Conservation (phyloP, 2,329 filamentous ascomycete genomes). For the Cytospora mali region DNA sequence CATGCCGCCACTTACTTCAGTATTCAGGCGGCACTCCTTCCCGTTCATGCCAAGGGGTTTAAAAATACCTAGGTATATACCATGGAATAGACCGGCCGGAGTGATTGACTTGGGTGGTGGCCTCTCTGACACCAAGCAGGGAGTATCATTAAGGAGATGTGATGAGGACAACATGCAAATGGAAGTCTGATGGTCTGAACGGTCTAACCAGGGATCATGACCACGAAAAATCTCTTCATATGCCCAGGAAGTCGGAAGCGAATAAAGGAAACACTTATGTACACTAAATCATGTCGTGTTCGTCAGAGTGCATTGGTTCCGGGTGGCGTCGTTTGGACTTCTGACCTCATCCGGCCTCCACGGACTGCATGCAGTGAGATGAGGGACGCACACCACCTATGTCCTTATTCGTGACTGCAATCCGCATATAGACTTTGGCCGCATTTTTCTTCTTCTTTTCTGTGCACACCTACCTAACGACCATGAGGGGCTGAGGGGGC, state of each 20-base stretch:
- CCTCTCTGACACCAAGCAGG: constrained; percentile 1
- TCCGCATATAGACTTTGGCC: neutral
- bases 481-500: neutral
- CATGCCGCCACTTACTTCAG: constrained; percentile 9
- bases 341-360: constrained; percentile 12
- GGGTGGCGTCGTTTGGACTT: constrained; percentile 1
- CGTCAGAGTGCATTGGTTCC: neutral
- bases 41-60: constrained; percentile 2
- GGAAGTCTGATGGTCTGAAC: neutral
- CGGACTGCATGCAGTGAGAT: constrained; percentile 22
- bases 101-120: too few relatives aligned
- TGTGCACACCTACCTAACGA: neutral
- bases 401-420: neutral
- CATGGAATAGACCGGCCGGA: neutral
- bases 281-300: neutral
- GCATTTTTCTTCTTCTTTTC: neutral
- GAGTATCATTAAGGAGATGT: neutral
- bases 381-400: neutral
- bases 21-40: constrained; percentile 17
- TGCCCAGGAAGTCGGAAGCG: neutral
- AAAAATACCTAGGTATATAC: neutral
- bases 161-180: neutral
- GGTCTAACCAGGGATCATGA: neutral
- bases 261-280: neutral
- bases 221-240: neutral